Percentiles rank a stretch among this genome's conserved stretches.
Evolutionary conservation across 805 yeast species (phyloP).

Genomic region (Wickerhamiella allomyrinae): DNA sequence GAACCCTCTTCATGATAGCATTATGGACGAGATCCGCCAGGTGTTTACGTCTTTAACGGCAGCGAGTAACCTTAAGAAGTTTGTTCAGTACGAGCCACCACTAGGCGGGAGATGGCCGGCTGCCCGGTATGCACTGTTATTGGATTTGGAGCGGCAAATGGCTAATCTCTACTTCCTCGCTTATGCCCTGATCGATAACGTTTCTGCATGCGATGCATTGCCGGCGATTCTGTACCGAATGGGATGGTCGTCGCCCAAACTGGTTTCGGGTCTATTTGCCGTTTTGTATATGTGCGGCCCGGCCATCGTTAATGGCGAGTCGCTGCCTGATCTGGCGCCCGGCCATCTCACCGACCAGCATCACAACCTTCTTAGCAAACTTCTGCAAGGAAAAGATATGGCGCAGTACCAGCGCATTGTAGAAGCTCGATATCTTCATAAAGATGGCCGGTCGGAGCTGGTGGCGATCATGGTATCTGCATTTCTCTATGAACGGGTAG

Average conservation of each 20-base stretch:
- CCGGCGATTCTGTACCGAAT: slow-evolving; percentile 13
- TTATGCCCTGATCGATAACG: slow-evolving; percentile 18
- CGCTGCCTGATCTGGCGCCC: slow-evolving; percentile 23
- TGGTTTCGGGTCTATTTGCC: slow-evolving; percentile 21
- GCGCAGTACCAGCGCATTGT: background rate
- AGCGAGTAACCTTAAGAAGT: slow-evolving; percentile 13
- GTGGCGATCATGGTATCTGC: slow-evolving; percentile 18
- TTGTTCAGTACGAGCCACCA: slow-evolving; percentile 23
- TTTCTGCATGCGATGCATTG: slow-evolving; percentile 16
- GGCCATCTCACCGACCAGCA: slow-evolving; percentile 14
- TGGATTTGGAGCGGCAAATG: slow-evolving; percentile 17
- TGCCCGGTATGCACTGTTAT: slow-evolving; percentile 19
- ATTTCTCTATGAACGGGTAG: slow-evolving; percentile 22
- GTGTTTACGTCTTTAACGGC: slow-evolving; percentile 3
- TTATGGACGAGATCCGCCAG: background rate
- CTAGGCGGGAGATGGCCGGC: slow-evolving; percentile 24
- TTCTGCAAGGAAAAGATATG: background rate
- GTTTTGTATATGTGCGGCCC: slow-evolving; percentile 22
- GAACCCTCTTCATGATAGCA: background rate
- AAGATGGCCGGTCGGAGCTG: slow-evolving; percentile 16
- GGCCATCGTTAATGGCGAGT: slow-evolving; percentile 19
- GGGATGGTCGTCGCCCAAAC: slow-evolving; percentile 22
- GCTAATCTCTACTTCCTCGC: slow-evolving; percentile 18
- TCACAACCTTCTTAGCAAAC: background rate
- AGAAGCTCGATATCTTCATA: slow-evolving; percentile 4